Conservation (phyloP, 2,329 filamentous ascomycete genomes). For the Fusarium verticillioides region DNA sequence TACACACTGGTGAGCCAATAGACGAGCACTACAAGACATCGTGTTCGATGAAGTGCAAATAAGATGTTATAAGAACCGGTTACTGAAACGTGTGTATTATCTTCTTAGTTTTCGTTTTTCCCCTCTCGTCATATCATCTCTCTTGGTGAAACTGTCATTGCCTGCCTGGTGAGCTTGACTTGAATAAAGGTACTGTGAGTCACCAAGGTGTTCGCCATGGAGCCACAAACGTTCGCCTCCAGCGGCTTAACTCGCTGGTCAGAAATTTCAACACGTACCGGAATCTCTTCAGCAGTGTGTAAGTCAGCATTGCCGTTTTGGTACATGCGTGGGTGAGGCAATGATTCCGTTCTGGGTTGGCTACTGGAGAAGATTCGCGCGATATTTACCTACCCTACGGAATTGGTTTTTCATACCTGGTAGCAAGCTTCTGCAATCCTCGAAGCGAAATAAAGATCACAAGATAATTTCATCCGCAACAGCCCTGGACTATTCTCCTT, state of each 20-base stretch:
- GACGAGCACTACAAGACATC: constrained; percentile 21
- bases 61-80: background rate
- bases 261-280: background rate
- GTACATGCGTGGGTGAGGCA: background rate
- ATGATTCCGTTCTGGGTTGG: background rate
- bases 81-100: background rate
- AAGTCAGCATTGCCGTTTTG: background rate
- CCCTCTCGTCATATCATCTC: background rate
- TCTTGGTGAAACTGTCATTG: background rate
- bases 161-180: background rate
- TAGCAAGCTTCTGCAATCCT: background rate
- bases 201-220: constrained; percentile 12
- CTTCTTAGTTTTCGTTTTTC: background rate
- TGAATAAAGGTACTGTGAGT: constrained; percentile 6
- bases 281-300: background rate
- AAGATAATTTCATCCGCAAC: background rate
- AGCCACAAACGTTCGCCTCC: constrained; percentile 6
- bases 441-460: background rate
- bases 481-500: background rate
- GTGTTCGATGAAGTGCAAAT: constrained; percentile 21
- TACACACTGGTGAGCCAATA: constrained; percentile 25
- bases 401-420: background rate
- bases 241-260: background rate
- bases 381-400: background rate
- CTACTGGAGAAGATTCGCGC: background rate